Evolutionary conservation across 371 early-diverging fungal genomes (phyloP).

Genomic region (Rhizopus arrhizus): DNA sequence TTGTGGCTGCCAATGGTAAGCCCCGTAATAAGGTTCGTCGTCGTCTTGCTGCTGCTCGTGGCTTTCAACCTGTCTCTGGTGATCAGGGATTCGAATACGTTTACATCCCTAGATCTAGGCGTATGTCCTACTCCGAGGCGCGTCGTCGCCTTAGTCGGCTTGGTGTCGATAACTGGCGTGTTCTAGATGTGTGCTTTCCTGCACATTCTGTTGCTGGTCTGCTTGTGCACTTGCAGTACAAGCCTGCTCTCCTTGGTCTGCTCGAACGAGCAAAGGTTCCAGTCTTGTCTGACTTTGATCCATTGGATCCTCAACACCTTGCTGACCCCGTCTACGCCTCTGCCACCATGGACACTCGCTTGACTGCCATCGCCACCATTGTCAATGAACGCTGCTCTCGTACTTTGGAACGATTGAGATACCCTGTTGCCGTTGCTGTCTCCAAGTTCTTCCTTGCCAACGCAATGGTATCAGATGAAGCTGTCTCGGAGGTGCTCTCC

Average conservation of each 20-base stretch:
- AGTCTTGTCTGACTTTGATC: not conserved
- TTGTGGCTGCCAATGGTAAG: too few species aligned
- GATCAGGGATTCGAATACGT: too few species aligned
- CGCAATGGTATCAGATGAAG: not conserved
- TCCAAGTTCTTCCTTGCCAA: not conserved
- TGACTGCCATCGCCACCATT: not conserved
- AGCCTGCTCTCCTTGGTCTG: not conserved
- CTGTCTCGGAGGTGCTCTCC: not conserved
- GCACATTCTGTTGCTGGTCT: not conserved
- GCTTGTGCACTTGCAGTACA: not conserved
- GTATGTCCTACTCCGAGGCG: too few species aligned
- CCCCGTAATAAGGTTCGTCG: too few species aligned
- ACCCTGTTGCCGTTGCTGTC: not conserved
- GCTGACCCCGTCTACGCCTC: not conserved
- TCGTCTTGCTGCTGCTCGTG: too few species aligned
- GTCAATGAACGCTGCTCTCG: not conserved
- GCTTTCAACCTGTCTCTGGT: too few species aligned
- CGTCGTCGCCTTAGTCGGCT: too few species aligned
- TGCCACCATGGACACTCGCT: not conserved
- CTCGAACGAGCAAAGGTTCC: not conserved
- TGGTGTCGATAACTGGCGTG: not conserved
- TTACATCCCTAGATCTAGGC: too few species aligned
- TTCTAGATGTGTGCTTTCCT: not conserved
- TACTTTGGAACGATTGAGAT: not conserved
- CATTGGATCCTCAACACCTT: not conserved